phyloP scores from a whole-genome alignment of 495 filamentous ascomycete species.

The Hypoxylon fuscum region DNA sequence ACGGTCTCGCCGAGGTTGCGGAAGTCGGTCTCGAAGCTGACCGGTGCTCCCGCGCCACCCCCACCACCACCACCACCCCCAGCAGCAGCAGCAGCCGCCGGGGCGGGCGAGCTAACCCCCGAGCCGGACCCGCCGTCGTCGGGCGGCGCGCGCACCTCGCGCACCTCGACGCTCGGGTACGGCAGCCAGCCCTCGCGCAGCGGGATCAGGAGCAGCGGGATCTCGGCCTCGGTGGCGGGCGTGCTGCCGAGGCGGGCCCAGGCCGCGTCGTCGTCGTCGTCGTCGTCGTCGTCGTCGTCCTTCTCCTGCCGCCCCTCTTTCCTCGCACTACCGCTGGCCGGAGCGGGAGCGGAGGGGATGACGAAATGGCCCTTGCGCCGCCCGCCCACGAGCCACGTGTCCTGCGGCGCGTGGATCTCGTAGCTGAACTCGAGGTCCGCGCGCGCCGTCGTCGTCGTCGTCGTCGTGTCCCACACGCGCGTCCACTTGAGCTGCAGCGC shows the following conservation, averaged over 20 bases:
- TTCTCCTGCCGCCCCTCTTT: too few species aligned
- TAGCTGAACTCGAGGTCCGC: conserved; percentile 80
- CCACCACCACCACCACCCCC: conserved; percentile 23
- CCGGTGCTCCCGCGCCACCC: conserved; percentile 2
- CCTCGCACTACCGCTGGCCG: too few species aligned
- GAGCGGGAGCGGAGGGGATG: too few species aligned
- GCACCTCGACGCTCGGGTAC: conserved; percentile 81
- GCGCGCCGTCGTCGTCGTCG: conserved; percentile 48
- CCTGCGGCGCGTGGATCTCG: conserved; percentile 78
- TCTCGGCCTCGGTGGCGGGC: conserved; percentile 56
- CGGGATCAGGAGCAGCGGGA: conserved; percentile 77
- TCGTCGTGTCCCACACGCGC: conserved; percentile 74
- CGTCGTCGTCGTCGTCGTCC: too few species aligned
- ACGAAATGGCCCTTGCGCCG: conserved; percentile 80
- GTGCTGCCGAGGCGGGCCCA: too few species aligned
- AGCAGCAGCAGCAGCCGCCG: conserved; percentile 7
- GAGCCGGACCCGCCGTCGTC: too few species aligned
- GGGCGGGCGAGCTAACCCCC: too few species aligned
- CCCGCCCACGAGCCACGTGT: conserved; percentile 87
- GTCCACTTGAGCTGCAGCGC: conserved; percentile 80
- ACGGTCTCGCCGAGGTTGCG: conserved; percentile 79
- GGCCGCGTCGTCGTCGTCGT: too few species aligned
- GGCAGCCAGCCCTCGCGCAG: conserved; percentile 77
- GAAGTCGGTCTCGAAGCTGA: conserved; percentile 78
- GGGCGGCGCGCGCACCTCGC: conserved; percentile 57